A percentile compares a stretch with the other conserved stretches of the same genome.
These are phyloP conservation scores for Neospermospora avenae DNA, from an alignment of 2,329 filamentous ascomycete species.

Conservation along the genomic window DNA sequence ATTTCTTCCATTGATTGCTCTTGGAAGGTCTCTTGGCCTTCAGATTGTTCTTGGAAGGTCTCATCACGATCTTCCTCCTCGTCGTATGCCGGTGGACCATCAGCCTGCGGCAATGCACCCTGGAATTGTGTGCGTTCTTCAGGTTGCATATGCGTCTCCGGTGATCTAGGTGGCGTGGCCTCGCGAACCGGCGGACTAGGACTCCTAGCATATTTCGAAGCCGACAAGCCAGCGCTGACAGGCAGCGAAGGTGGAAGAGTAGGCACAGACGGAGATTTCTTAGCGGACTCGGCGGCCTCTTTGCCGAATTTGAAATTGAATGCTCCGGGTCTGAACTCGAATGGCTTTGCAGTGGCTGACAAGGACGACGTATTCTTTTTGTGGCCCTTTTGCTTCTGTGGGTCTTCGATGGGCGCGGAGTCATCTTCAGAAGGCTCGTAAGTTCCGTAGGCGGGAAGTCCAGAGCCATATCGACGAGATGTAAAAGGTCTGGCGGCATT, in stretches of 20 bases:
- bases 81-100: slow-evolving; percentile 21
- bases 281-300: slow-evolving; percentile 4
- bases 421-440: slow-evolving; percentile 33
- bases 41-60: slow-evolving; percentile 36
- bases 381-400: slow-evolving; percentile 31
- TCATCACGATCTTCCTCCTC: slow-evolving; percentile 14
- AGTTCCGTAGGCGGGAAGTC: slow-evolving; percentile 29
- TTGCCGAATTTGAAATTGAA: slow-evolving; percentile 31
- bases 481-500: slow-evolving; percentile 35
- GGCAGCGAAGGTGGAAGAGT: slow-evolving; percentile 9
- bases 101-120: slow-evolving; percentile 26
- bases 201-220: slow-evolving; percentile 32
- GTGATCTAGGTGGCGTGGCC: slow-evolving; percentile 6
- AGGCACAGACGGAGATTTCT: slow-evolving; percentile 14
- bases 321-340: slow-evolving; percentile 41
- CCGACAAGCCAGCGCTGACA: slow-evolving; percentile 23
- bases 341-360: slow-evolving; percentile 69
- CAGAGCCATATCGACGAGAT: slow-evolving; percentile 27
- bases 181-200: slow-evolving; percentile 24
- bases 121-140: slow-evolving; percentile 30
- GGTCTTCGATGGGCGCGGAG: slow-evolving; percentile 15
- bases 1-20: slow-evolving; percentile 71
- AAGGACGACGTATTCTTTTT: slow-evolving; percentile 53
- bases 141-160: slow-evolving; percentile 21
- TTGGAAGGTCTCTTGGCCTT: not conserved